Evolutionary conservation across 805 yeast species (phyloP), one percentile per base, ranked within the genome.

Genomic region (Lipomyces yamadae): DNA sequence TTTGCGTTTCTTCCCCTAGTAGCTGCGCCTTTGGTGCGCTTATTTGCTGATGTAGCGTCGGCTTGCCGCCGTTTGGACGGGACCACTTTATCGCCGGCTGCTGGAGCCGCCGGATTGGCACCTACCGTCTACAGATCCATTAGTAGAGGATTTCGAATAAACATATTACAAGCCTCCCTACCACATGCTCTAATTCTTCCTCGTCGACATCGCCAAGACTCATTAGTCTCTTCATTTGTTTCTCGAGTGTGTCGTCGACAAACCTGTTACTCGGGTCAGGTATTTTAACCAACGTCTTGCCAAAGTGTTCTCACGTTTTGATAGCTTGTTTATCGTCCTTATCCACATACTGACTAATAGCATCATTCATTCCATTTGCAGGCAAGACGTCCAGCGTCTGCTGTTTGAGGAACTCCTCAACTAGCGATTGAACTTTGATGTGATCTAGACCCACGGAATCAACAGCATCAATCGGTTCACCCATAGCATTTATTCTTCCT

Each of bases 251-350:
- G 0, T 68, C 70, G 18, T 78, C 80, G 1, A 79, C 80, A 65
- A 77, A 77, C 80, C 63, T 61, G 30, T n/a, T 24, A 10, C 10
- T 7, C 57, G 5, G 8, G 37, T 29, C 34, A 55, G 37, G 5
- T 6, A 1, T 1, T 7, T 77, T 2, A 81, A 74, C 60, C 82
- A 74, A 54, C 89, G 75, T 86, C 1, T 80, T 87, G 89, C 84
- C 84, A 32, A 90, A 83, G 72, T 85, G 89, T n/a, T 82, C 84
- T 54, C 29, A 61, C 60, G 70, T 56, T 60, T 84, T 86, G 60
- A 94, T 78, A 0, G 93, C 86, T 45, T 81, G 79, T 74, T 88
- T 90, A 75, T 93, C 97, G 67, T 92, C 97, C 70, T 90, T 91
- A 56, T 88, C 92, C 3, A 95, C 87, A 75, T 86, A 89, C 64